Percentiles rank a stretch among this genome's conserved stretches.
Conservation (phyloP, 441 rosid species). For the California macrophylla region DNA sequence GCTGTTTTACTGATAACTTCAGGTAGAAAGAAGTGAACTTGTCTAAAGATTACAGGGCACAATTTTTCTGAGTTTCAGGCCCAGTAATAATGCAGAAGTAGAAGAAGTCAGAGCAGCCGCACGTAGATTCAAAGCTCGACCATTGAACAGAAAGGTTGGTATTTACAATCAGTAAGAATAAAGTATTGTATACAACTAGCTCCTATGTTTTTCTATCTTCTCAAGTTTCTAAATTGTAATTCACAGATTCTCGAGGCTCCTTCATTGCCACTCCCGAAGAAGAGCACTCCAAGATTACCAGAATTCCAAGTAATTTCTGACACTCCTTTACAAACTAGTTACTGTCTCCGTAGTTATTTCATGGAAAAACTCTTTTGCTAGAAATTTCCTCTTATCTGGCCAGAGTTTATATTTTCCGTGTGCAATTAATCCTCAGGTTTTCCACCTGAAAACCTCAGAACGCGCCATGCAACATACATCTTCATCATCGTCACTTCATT, state of each 20-base stretch:
- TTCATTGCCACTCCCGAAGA: conserved; percentile 54
- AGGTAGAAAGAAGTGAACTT: background rate
- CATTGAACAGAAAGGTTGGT: conserved; percentile 77
- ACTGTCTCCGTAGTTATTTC: background rate
- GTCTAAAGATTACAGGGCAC: conserved; percentile 5
- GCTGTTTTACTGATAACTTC: conserved; percentile 7
- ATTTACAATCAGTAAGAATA: conserved; percentile 10
- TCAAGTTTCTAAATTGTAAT: conserved; percentile 17
- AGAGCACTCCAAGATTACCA: conserved; percentile 62
- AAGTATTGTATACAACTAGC: conserved; percentile 1
- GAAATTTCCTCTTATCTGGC: conserved; percentile 4
- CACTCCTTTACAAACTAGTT: background rate
- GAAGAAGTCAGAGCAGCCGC: conserved; percentile 30
- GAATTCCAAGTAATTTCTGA: conserved; percentile 57
- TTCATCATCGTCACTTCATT: conserved; percentile 35
- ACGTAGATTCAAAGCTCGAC: conserved; percentile 75
- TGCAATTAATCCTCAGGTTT: conserved; percentile 45
- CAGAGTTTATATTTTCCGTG: conserved; percentile 8
- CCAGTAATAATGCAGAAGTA: conserved; percentile 36
- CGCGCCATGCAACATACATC: conserved; percentile 69
- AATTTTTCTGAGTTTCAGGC: conserved; percentile 40
- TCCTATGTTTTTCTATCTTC: conserved; percentile 6
- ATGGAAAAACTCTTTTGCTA: background rate
- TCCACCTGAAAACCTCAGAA: conserved; percentile 68
- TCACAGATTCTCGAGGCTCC: conserved; percentile 79